phyloP scores from a whole-genome alignment of 768 basidiomycete genomes.

The Termitomyces eurrhizus region DNA sequence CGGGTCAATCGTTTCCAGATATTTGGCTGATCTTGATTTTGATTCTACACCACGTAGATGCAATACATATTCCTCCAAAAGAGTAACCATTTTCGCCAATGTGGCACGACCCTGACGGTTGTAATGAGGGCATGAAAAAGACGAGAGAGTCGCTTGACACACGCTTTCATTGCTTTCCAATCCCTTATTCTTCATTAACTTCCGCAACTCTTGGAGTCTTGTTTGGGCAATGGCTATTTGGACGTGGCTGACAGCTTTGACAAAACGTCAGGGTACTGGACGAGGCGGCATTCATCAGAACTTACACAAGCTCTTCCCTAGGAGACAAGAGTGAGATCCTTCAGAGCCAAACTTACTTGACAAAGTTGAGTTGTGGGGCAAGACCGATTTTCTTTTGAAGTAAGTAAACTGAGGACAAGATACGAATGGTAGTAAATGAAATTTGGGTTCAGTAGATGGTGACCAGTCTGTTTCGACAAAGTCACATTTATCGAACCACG shows the following conservation, averaged over 20 bases:
- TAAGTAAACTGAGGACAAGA: slow-evolving; percentile 82
- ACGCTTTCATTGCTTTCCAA: slow-evolving; percentile 8
- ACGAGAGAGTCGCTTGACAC: not conserved
- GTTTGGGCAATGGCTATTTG: slow-evolving; percentile 58
- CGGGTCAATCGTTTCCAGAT: slow-evolving; percentile 30
- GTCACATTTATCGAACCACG: slow-evolving; percentile 80
- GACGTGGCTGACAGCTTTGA: slow-evolving; percentile 55
- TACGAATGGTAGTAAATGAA: slow-evolving; percentile 71
- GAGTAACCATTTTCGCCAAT: slow-evolving; percentile 45
- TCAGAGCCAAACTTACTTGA: slow-evolving; percentile 85
- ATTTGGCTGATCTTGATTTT: slow-evolving; percentile 28
- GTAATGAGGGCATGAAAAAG: not conserved
- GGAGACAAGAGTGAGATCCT: slow-evolving; percentile 74
- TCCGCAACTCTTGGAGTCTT: slow-evolving; percentile 50
- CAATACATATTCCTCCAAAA: slow-evolving; percentile 59
- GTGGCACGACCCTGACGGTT: slow-evolving; percentile 13
- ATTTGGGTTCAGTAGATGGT: slow-evolving; percentile 45
- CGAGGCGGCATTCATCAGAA: not conserved
- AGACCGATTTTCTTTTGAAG: slow-evolving; percentile 56
- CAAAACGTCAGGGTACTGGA: slow-evolving; percentile 7
- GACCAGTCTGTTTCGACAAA: slow-evolving; percentile 77
- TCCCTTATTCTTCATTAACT: slow-evolving; percentile 15
- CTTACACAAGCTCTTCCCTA: slow-evolving; percentile 67
- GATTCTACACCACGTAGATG: slow-evolving; percentile 47
- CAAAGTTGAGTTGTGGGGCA: slow-evolving; percentile 36